Percentiles rank a stretch among this genome's conserved stretches.
Evolutionary conservation across 2,329 filamentous ascomycete species (phyloP).

Genomic region (Tolypocladium tundrense): DNA sequence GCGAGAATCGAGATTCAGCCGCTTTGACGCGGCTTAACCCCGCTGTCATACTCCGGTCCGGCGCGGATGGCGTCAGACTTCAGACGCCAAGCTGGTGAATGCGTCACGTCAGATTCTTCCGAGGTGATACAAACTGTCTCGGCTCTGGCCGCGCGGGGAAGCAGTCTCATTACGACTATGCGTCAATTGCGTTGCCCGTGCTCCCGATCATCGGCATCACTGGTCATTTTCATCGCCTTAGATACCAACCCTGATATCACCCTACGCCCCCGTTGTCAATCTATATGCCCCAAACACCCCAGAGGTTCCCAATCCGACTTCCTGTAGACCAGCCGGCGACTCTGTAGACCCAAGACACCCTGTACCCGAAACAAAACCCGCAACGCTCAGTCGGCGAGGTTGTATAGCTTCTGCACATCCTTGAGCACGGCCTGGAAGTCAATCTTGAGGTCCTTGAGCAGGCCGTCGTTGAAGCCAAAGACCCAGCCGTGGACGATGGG

Average conservation of each 20-base stretch:
- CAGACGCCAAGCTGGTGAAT: not conserved
- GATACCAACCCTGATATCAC: not conserved
- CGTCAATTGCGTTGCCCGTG: not conserved
- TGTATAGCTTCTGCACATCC: conserved; percentile 56
- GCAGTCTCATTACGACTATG: not conserved
- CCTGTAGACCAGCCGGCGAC: not conserved
- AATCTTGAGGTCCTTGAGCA: conserved; percentile 55
- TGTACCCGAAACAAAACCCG: not conserved
- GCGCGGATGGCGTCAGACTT: not conserved
- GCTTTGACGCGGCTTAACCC: not conserved
- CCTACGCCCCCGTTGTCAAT: not conserved
- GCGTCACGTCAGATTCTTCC: not conserved
- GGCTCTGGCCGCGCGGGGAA: not conserved
- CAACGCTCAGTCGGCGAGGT: conserved; percentile 28
- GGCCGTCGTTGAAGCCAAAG: conserved; percentile 57
- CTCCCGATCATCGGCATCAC: not conserved
- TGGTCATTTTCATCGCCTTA: not conserved
- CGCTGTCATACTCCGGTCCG: not conserved
- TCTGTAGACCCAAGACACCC: not conserved
- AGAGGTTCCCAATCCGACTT: not conserved
- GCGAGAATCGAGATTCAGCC: not conserved
- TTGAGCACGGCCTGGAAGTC: conserved; percentile 46
- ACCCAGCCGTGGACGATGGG: conserved; percentile 67
- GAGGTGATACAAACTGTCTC: not conserved
- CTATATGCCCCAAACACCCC: not conserved